A percentile compares a stretch with the other conserved stretches of the same genome.
These are phyloP conservation scores for Backusella luteola DNA, from an alignment of 192 early-diverging fungal species.

Conservation along the genomic window DNA sequence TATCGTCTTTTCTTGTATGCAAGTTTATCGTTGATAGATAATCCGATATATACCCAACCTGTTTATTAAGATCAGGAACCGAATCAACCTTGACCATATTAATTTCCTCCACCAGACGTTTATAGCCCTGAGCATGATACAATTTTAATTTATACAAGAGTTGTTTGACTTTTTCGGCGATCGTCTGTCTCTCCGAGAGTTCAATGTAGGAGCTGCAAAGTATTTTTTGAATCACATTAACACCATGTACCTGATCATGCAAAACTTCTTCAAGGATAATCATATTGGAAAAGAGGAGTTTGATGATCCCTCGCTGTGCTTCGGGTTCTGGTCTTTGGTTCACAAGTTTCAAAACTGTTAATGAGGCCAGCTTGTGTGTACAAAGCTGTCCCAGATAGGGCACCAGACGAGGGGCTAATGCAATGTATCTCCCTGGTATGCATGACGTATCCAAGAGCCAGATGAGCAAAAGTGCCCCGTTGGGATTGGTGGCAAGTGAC, in stretches of 20 bases:
- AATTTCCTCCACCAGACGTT: constrained; percentile 78
- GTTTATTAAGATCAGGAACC: constrained; percentile 6
- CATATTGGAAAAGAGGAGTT: constrained; percentile 71
- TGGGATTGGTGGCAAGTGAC: constrained; percentile 82
- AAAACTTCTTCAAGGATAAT: constrained; percentile 68
- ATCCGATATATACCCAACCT: constrained; percentile 9
- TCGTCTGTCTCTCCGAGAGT: constrained; percentile 66
- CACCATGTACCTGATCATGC: constrained; percentile 83
- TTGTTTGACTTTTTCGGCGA: constrained; percentile 73
- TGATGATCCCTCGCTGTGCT: constrained; percentile 81
- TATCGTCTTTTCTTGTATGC: not conserved
- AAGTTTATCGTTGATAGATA: constrained; percentile 9
- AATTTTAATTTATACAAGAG: constrained; percentile 59
- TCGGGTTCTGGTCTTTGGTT: constrained; percentile 88
- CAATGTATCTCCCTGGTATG: constrained; percentile 80
- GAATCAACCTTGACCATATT: constrained; percentile 42
- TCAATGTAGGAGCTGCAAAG: constrained; percentile 78
- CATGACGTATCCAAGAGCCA: constrained; percentile 92
- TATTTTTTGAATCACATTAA: constrained; percentile 85
- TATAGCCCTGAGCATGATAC: constrained; percentile 74
- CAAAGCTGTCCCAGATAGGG: constrained; percentile 79
- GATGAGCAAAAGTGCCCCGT: constrained; percentile 88
- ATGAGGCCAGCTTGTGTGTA: constrained; percentile 87
- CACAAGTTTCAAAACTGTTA: constrained; percentile 85
- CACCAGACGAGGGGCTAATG: constrained; percentile 78